Conservation (phyloP, 2,329 filamentous ascomycete genomes). For the Ramularia endophylla region DNA sequence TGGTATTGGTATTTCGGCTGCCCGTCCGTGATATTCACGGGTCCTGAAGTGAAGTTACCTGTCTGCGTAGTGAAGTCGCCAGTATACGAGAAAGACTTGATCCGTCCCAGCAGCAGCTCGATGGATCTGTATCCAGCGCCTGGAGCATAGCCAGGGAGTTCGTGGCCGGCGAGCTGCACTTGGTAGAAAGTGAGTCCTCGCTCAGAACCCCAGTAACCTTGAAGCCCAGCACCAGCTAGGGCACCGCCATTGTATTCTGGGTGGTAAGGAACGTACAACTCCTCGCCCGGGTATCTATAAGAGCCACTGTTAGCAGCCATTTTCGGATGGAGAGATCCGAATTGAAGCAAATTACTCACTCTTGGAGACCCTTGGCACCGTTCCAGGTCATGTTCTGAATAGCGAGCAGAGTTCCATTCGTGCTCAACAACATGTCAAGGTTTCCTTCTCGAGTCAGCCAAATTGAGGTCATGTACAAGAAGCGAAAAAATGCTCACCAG, state of each 20-base stretch:
- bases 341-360: background rate
- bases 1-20: too few relatives aligned
- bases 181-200: conserved; percentile 25
- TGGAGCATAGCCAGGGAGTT: conserved; percentile 35
- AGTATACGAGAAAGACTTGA: conserved; percentile 15
- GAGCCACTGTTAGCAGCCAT: background rate
- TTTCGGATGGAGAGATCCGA: too few relatives aligned
- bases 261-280: conserved; percentile 23
- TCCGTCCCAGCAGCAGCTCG: conserved; percentile 39
- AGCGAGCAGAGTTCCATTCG: conserved; percentile 25
- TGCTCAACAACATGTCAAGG: conserved; percentile 24
- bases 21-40: too few relatives aligned
- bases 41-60: background rate
- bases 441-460: conserved; percentile 7
- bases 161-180: conserved; percentile 25
- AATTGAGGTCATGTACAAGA: background rate
- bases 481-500: conserved; percentile 3
- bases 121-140: conserved; percentile 39
- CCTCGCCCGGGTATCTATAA: conserved; percentile 11
- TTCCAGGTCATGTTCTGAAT: conserved; percentile 31
- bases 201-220: conserved; percentile 18
- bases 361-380: conserved; percentile 25
- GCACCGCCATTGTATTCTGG: background rate
- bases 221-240: conserved; percentile 5
- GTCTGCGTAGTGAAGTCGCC: conserved; percentile 6